These are phyloP conservation scores for Monotropa hypopitys DNA, from an alignment of 179 eudicot species.

Conservation along the genomic window DNA sequence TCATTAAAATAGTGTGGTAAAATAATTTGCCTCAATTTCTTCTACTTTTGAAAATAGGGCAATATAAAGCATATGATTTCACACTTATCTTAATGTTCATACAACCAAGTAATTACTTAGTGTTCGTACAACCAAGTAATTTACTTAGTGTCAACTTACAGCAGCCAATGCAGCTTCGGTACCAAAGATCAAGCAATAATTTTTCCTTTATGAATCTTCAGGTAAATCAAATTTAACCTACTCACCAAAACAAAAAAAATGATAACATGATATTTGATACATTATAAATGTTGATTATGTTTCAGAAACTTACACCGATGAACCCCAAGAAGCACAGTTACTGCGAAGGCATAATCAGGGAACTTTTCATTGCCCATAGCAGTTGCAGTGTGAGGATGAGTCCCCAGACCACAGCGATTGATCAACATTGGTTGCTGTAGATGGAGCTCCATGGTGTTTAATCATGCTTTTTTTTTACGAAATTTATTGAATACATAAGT, in stretches of 20 bases:
- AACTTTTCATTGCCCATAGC: too few relatives aligned
- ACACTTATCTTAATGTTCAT: not conserved
- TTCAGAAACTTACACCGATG: slow-evolving; percentile 22
- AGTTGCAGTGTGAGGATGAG: too few relatives aligned
- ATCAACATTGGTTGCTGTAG: too few relatives aligned
- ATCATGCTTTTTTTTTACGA: too few relatives aligned
- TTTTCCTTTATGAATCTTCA: not conserved
- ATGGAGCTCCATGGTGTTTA: too few relatives aligned
- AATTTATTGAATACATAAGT: too few relatives aligned
- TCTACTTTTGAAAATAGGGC: not conserved
- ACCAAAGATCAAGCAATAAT: not conserved
- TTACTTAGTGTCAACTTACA: too few relatives aligned
- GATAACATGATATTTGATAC: not conserved
- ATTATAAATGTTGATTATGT: not conserved
- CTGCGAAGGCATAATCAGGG: too few relatives aligned
- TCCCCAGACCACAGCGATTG: too few relatives aligned
- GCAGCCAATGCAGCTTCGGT: too few relatives aligned
- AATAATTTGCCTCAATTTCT: not conserved
- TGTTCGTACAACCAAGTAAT: too few relatives aligned
- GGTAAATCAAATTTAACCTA: not conserved
- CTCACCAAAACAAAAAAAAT: not conserved
- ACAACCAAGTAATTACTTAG: too few relatives aligned
- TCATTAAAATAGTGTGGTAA: not conserved
- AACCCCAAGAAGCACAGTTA: slow-evolving; percentile 6
- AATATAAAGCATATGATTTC: not conserved